These are phyloP conservation scores for Pulchroboletus neoregius DNA, from an alignment of 1,284 basidiomycete genomes.

Conservation along the genomic window DNA sequence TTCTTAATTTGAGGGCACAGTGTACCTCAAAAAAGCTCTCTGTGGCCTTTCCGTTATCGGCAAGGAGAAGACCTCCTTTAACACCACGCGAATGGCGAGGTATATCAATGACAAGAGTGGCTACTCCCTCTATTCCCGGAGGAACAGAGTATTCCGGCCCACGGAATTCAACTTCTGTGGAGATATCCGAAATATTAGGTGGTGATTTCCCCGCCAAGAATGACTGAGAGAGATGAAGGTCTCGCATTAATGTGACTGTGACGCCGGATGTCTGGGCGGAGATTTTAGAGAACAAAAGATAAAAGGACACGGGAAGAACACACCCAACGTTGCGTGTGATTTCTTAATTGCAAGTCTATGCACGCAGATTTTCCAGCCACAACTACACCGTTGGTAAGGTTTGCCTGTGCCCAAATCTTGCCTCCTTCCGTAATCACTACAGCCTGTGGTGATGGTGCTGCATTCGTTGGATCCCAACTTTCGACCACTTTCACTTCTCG, in stretches of 20 bases:
- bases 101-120: conserved; percentile 70
- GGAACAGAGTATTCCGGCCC: conserved; percentile 68
- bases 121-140: conserved; percentile 70
- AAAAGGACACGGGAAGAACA: conserved; percentile 9
- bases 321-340: conserved; percentile 74
- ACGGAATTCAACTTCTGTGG: conserved; percentile 64
- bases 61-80: conserved; percentile 46
- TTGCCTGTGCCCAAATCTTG: conserved; percentile 71
- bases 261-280: conserved; percentile 58
- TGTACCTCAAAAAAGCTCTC: conserved; percentile 62
- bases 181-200: conserved; percentile 54
- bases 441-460: conserved; percentile 45
- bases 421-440: conserved; percentile 69
- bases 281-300: conserved; percentile 4
- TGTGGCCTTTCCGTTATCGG: conserved; percentile 37
- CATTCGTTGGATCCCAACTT: conserved; percentile 40
- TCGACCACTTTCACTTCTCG: conserved; percentile 65
- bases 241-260: conserved; percentile 53
- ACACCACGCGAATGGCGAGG: conserved; percentile 59
- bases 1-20: conserved; percentile 23
- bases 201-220: conserved; percentile 41
- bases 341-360: conserved; percentile 72
- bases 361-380: conserved; percentile 66
- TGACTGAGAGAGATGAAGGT: conserved; percentile 50
- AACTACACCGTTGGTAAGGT: conserved; percentile 55